phyloP scores from a whole-genome alignment of 2,329 filamentous ascomycete genomes.

The Xylaria sp. region DNA sequence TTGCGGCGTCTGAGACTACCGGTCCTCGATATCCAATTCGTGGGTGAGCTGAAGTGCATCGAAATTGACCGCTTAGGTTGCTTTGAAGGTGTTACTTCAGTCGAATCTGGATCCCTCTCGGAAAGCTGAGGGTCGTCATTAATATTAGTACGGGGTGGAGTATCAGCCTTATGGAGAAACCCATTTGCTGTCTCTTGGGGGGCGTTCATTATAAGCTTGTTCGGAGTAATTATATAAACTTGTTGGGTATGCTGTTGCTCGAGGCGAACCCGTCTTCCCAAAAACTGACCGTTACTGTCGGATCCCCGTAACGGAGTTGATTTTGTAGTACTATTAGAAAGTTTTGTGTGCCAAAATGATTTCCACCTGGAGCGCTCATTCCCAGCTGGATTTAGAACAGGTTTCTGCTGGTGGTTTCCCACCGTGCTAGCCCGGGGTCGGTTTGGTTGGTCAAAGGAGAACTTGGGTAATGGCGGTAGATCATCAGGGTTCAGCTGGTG shows the following conservation, averaged over 20 bases:
- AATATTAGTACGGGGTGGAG: conserved; percentile 14
- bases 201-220: conserved; percentile 32
- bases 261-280: conserved; percentile 41
- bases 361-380: conserved; percentile 49
- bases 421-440: conserved; percentile 41
- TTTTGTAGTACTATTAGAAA: conserved; percentile 34
- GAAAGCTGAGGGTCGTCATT: conserved; percentile 37
- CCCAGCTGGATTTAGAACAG: conserved; percentile 8
- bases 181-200: conserved; percentile 3
- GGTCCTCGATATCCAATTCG: conserved; percentile 60
- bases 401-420: conserved; percentile 26
- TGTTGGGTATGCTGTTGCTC: conserved; percentile 42
- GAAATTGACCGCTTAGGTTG: conserved; percentile 60
- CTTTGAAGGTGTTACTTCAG: conserved; percentile 51
- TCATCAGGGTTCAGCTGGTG: conserved; percentile 45
- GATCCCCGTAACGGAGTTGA: conserved; percentile 31
- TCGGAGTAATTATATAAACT: conserved; percentile 47
- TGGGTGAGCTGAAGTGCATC: conserved; percentile 63
- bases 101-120: conserved; percentile 34
- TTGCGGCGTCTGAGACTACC: conserved; percentile 64
- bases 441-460: conserved; percentile 43
- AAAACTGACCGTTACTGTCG: conserved; percentile 38
- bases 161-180: background rate
- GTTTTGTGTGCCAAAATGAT: conserved; percentile 62
- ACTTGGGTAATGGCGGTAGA: conserved; percentile 36